Evolutionary conservation across 768 basidiomycete genomes (phyloP).

Genomic region (Phanerochaete carnosa): DNA sequence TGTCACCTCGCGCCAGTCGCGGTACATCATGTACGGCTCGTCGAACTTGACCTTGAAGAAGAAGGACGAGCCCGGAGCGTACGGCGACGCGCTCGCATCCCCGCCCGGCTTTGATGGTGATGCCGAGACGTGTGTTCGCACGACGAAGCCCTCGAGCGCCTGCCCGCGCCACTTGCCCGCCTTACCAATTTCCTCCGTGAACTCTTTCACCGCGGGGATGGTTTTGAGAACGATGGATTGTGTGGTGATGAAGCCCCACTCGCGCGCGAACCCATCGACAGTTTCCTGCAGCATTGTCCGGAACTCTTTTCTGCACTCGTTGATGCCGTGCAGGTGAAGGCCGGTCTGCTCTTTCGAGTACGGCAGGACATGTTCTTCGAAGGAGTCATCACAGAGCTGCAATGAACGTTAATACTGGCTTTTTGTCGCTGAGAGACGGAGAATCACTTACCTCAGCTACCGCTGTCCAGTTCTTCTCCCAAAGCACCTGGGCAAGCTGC

Average conservation of each 20-base stretch:
- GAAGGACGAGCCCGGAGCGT: constrained; percentile 77
- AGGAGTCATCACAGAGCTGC: constrained; percentile 94
- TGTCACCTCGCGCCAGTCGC: constrained; percentile 95
- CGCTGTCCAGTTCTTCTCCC: constrained; percentile 84
- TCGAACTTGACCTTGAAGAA: constrained; percentile 99
- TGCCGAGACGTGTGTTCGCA: constrained; percentile 64
- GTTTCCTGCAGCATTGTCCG: constrained; percentile 60
- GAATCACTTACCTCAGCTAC: constrained; percentile 75
- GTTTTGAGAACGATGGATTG: constrained; percentile 52
- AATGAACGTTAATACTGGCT: not conserved
- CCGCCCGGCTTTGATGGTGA: constrained; percentile 34
- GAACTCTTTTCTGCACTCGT: constrained; percentile 64
- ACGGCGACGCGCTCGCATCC: constrained; percentile 49
- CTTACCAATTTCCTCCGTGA: constrained; percentile 64
- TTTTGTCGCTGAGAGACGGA: not conserved
- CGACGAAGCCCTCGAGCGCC: constrained; percentile 91
- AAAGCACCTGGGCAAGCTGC: constrained; percentile 71
- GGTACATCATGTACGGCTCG: constrained; percentile 98
- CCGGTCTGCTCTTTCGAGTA: constrained; percentile 83
- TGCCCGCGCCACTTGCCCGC: constrained; percentile 81
- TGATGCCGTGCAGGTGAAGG: constrained; percentile 91
- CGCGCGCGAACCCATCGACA: constrained; percentile 77
- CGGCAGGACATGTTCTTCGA: constrained; percentile 93
- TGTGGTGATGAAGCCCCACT: constrained; percentile 92
- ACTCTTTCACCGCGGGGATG: constrained; percentile 64